Evolutionary conservation across 371 early-diverging fungal genomes (phyloP), one percentile per base, ranked within the genome.

Genomic region (Phascolomyces articulosus): DNA sequence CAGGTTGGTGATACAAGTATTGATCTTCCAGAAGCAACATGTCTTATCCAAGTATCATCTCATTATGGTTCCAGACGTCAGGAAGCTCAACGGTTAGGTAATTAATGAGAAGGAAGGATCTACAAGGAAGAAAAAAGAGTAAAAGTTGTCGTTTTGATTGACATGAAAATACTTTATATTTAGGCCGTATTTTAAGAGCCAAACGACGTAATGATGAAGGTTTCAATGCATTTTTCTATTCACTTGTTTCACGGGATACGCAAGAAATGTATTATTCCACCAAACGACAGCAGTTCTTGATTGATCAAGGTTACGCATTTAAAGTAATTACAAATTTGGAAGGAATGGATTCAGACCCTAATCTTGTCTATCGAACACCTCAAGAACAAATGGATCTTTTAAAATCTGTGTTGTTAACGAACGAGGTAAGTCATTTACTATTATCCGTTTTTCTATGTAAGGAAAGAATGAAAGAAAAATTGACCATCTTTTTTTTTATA

Each of bases 221-320:
- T 0, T 91, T 90, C 74, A 98, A 96, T 72, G 99, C 99, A 1
- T 97, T 93, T 78, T 99, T 99, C 72, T 99, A 99, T 73, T 95
- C 98, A 6, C 82, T 99, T 26, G 99, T 99, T 7, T 93, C 94
- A 47, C 92, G 92, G 63, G 99, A 99, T 79, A 99, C 99, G 0
- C 96, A 99, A 72, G 99, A 99, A 81, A 98, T 99, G 94, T 96
- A 90, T 64, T 99, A 98, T 70, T 95, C 97, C 18, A 89, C 95
- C n/a, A 98, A 98, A 75, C 90, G 99, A 47, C 97, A 98, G 77
- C 98, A 98, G 78, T 99, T 99, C 78, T 78, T 99, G 69, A 94
- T 99, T 48, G 99, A 99, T 77, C 99, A 99, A 79, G 99, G 99
- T 1, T 99, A 99, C 78, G 93, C 98, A 23, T 99, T 98, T 85